These are phyloP conservation scores for Capsicum baccatum DNA, from an alignment of 257 asterid species.

Conservation along the genomic window DNA sequence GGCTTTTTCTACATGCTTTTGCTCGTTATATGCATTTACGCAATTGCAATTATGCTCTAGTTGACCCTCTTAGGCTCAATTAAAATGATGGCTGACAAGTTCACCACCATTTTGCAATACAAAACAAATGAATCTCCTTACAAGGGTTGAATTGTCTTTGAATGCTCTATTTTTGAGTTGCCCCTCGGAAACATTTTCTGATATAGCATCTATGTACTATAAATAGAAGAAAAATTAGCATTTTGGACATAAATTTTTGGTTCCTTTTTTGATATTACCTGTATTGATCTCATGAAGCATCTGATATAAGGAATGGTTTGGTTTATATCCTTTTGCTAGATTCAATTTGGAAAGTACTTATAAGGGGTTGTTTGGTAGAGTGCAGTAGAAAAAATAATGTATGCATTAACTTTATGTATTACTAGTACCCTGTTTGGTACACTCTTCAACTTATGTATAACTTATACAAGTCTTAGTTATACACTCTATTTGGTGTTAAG, in stretches of 20 bases:
- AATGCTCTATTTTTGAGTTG: constrained; percentile 10
- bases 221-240: background rate
- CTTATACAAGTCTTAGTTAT: no score
- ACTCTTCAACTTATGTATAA: no score
- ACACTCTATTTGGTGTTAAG: no score
- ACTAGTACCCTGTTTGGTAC: no score
- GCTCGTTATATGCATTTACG: background rate
- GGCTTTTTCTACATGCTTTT: constrained; percentile 5
- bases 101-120: constrained; percentile 14
- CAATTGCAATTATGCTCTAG: background rate
- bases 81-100: background rate
- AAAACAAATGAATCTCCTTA: background rate
- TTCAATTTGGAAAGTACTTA: background rate
- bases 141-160: background rate
- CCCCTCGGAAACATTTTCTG: background rate
- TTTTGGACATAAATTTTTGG: background rate
- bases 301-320: background rate
- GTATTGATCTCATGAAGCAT: background rate
- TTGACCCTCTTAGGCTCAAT: background rate
- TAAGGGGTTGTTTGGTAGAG: no score
- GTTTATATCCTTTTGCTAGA: background rate
- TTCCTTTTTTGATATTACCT: background rate
- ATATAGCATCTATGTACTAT: background rate
- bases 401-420: no score
- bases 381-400: no score